Evolutionary conservation across 83 land plant species (phyloP).

Genomic region (Diphasiastrum complanatum): DNA sequence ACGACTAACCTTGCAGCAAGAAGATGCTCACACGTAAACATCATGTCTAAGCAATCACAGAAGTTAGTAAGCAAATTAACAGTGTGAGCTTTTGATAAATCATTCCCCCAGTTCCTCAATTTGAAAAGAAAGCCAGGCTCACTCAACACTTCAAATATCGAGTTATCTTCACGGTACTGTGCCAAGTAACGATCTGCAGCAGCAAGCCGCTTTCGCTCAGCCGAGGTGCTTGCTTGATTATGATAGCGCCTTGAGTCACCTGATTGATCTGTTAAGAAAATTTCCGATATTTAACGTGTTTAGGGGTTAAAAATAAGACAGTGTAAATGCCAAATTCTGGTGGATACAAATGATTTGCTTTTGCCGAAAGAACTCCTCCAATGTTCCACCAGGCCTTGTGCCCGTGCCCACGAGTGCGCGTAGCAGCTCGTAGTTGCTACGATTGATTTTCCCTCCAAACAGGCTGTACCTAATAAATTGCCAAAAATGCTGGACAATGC

Average conservation of each 20-base stretch:
- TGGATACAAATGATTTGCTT: slow-evolving; percentile 2
- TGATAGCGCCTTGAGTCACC: slow-evolving; percentile 8
- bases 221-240: slow-evolving; percentile 4
- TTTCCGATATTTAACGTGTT: background rate
- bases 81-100: no score
- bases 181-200: slow-evolving; percentile 6
- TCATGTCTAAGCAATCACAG: no score
- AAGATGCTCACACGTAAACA: no score
- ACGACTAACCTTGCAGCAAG: no score
- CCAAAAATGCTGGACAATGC: no score
- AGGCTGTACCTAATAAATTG: no score
- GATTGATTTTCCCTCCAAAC: no score
- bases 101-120: no score
- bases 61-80: no score
- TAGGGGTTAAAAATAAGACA: background rate
- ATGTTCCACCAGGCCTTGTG: background rate
- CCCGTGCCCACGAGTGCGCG: no score
- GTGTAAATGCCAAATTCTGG: background rate
- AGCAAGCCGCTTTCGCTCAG: slow-evolving; percentile 3
- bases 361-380: slow-evolving; percentile 7
- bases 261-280: background rate
- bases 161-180: background rate
- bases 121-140: no score
- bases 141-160: background rate
- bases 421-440: no score